Conservation (phyloP, 768 basidiomycete genomes). For the Suillus lakei region DNA sequence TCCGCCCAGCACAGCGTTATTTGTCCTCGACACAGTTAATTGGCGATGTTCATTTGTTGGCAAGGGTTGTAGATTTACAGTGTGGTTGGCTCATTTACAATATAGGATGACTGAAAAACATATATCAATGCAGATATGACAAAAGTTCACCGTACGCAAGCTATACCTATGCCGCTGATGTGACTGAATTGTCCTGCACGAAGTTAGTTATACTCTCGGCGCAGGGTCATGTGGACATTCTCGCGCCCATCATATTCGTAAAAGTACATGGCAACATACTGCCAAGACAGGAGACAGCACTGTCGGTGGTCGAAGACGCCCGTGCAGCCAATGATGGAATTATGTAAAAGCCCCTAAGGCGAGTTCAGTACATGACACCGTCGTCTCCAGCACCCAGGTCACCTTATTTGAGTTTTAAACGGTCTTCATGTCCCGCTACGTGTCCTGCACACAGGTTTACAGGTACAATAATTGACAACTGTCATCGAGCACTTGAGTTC, state of each 20-base stretch:
- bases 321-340: slow-evolving; percentile 38
- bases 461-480: not conserved
- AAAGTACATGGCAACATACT: slow-evolving; percentile 46
- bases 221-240: not conserved
- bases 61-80: not conserved
- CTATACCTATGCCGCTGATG: too few species aligned
- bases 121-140: not conserved
- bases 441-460: not conserved
- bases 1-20: not conserved
- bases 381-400: not conserved
- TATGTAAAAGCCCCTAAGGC: not conserved
- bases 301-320: slow-evolving; percentile 72
- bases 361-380: not conserved
- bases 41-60: not conserved
- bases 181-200: not conserved
- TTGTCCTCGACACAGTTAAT: not conserved
- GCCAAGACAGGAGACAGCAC: slow-evolving; percentile 83
- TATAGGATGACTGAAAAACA: not conserved
- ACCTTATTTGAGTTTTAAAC: not conserved
- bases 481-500: not conserved
- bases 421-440: not conserved
- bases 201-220: not conserved
- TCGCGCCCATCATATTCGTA: not conserved
- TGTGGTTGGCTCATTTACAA: too few species aligned
- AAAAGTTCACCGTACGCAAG: not conserved